phyloP scores from a whole-genome alignment of 2,329 filamentous ascomycete genomes.

The Cladosporium velox region DNA sequence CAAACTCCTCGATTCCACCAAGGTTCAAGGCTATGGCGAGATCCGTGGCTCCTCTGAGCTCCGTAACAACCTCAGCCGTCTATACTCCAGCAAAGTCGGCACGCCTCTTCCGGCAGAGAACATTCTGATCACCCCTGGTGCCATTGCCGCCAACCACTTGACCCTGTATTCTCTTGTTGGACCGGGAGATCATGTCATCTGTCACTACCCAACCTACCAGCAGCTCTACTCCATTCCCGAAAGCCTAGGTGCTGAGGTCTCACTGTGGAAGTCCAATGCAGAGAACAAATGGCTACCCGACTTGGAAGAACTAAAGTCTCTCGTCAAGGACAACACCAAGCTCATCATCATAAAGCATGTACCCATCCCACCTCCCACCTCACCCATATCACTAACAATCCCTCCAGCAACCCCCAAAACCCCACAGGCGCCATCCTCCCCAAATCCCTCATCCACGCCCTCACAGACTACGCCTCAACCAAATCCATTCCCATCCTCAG shows the following conservation, averaged over 20 bases:
- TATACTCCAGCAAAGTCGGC: slow-evolving; percentile 61
- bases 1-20: slow-evolving; percentile 53
- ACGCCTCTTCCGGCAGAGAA: slow-evolving; percentile 58
- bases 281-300: slow-evolving; percentile 68
- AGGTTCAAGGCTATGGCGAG: slow-evolving; percentile 69
- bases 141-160: slow-evolving; percentile 84
- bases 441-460: slow-evolving; percentile 58
- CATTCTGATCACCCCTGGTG: slow-evolving; percentile 75
- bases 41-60: slow-evolving; percentile 69
- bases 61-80: slow-evolving; percentile 63
- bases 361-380: neutral
- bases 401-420: slow-evolving; percentile 74
- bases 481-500: slow-evolving; percentile 67
- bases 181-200: slow-evolving; percentile 79
- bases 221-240: slow-evolving; percentile 76
- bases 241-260: slow-evolving; percentile 75
- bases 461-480: slow-evolving; percentile 65
- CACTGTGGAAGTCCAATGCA: slow-evolving; percentile 70
- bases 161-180: slow-evolving; percentile 71
- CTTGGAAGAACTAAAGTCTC: slow-evolving; percentile 62
- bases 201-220: slow-evolving; percentile 84
- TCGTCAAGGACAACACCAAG: slow-evolving; percentile 71
- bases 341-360: slow-evolving; percentile 63
- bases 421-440: slow-evolving; percentile 74
- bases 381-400: neutral